Percentiles rank a stretch among this genome's conserved stretches.
Evolutionary conservation across 768 basidiomycete species (phyloP).

Genomic region (Leccinum rimulosum): DNA sequence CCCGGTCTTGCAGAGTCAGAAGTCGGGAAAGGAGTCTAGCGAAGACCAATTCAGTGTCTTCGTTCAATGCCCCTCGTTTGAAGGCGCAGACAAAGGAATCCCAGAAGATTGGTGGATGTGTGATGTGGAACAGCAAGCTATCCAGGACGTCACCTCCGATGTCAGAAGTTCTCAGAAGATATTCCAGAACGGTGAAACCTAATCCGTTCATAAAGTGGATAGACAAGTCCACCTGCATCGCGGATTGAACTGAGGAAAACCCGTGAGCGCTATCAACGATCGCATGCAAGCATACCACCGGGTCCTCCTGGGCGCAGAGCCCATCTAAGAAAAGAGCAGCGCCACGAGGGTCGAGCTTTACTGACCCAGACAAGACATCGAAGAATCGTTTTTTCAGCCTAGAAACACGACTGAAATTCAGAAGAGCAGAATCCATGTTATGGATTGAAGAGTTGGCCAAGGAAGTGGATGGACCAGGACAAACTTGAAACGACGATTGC

Average conservation of each 20-base stretch:
- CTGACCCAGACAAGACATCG: conserved; percentile 30
- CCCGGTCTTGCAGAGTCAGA: conserved; percentile 33
- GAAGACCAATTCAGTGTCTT: conserved; percentile 39
- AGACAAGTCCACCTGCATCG: conserved; percentile 40
- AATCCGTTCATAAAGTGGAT: conserved; percentile 41
- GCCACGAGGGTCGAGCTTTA: conserved; percentile 20
- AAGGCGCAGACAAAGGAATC: conserved; percentile 33
- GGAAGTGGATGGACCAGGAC: too few species aligned
- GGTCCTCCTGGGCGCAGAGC: conserved; percentile 41
- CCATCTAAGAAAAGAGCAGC: conserved; percentile 44
- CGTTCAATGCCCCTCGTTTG: conserved; percentile 29
- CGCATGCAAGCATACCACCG: conserved; percentile 36
- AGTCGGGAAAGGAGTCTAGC: conserved; percentile 50
- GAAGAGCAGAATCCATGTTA: not conserved
- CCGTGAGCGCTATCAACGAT: conserved; percentile 38
- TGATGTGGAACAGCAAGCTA: conserved; percentile 39
- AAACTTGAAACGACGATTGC: too few species aligned
- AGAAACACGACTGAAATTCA: conserved; percentile 1
- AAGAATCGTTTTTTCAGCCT: conserved; percentile 36
- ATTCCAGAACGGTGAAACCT: conserved; percentile 36
- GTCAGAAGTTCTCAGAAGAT: conserved; percentile 36
- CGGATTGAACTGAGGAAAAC: conserved; percentile 35
- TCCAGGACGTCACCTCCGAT: conserved; percentile 43
- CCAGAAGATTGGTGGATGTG: conserved; percentile 55
- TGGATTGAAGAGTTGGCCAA: too few species aligned